Base-by-base conservation (phyloP, 1,139 yeast species). In the Trichomonascaceae sp. region DNA sequence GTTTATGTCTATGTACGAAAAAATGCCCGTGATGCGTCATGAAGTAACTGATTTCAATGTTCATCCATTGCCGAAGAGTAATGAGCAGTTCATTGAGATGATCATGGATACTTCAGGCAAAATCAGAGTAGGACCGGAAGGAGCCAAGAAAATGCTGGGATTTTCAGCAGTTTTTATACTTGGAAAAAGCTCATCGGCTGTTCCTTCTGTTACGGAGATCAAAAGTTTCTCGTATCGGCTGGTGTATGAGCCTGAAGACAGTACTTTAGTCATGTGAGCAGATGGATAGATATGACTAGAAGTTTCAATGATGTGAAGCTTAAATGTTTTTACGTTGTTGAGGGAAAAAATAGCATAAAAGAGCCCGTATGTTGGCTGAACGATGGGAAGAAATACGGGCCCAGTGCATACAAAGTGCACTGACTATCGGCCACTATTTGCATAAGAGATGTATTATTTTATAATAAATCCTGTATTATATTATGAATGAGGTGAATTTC, bases 141-240 rank as follows among this genome's bases (percentile, higher is more conserved):
- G 61, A n/a, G 47, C 38, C 24, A 60, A 59, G 54, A 60, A 65
- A 55, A 55, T 57, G 45, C 66, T 65, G 55, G 73, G 68, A 12
- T 71, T 68, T 53, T 58, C 70, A 9, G 66, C 71, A 10, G 65
- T 65, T 45, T 63, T 69, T 47, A 60, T 69, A 17, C 61, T 70
- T 24, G 57, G 61, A 36, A 62, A 64, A 38, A 62, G 62, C 30
- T 36, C 41, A 17, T 4, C 41, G 15, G 41, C 17, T 7, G 32
- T 27, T 7, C 58, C 59, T 3, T 54, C 64, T 1, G 27, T 43
- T 8, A 39, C 55, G 8, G 57, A 60, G 36, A 55, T 67, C 38
- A 63, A 68, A 39, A 65, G 72, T 2, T 54, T 70, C 60, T 57
- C 68, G 5, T 71, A 71, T 57, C 60, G 74, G 24, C 61, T 70